Evolutionary conservation across 2,329 filamentous ascomycete species (phyloP), one percentile per base, ranked within the genome.

Genomic region (Mycosphaerella sp.): DNA sequence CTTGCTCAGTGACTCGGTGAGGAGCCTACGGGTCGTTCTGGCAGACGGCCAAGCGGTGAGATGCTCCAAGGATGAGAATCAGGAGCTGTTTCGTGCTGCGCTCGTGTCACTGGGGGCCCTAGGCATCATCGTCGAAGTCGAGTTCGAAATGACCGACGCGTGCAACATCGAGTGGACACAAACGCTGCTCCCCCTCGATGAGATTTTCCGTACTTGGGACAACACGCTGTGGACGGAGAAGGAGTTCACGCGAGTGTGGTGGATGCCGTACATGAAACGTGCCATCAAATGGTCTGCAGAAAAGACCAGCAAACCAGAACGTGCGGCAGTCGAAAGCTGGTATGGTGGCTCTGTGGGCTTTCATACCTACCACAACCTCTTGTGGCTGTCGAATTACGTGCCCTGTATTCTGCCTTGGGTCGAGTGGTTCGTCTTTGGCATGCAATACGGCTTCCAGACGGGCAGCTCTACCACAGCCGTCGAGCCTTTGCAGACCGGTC

Each of bases 171-270:
- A 83, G 57, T 98, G 93, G 93, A 75, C 80, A 52, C 93, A 96
- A 74, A 83, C 83, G 6, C 79, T 96, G 55, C 82, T 88, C 58
- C 73, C 83, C 1, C 84, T 96, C 57, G 68, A 75, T 43, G 78
- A 81, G 44, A 80, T 95, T 59, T 76, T 95, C 45, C 74, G 78
- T 9, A 77, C 80, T 6, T 97, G 93, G 89, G 72, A 84, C 14
- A 77, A 74, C 6, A 79, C 80, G 34, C 77, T 97, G 11, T 97
- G 93, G 92, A 88, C 82, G 1, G 80, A 83, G 57, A 82, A 85
- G 57, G 90, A 97, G 70, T 98, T 92, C 67, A 89, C 95, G 26
- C 81, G 93, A 29, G 89, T 96, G 29, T 98, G 93, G 92, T 98
- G 93, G 93, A 84, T 95, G 68, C 93, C 93, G 0, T 95, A 97